A percentile compares a stretch with the other conserved stretches of the same genome.
These are phyloP conservation scores for Pestalotiopsis fici DNA, from an alignment of 2,329 filamentous ascomycete species.

Conservation along the genomic window DNA sequence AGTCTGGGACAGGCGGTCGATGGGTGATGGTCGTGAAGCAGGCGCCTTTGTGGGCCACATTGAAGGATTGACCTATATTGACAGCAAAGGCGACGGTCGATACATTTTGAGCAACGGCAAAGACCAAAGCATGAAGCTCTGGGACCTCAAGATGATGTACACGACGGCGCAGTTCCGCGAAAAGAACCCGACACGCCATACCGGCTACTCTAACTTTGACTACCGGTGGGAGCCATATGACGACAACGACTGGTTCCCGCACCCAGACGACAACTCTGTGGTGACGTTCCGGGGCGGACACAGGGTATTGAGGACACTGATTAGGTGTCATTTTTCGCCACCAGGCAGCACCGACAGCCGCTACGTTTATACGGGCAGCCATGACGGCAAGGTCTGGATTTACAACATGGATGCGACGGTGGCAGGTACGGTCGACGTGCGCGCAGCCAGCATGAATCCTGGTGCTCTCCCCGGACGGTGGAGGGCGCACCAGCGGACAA, in stretches of 20 bases:
- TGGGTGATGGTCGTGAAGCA: constrained; percentile 76
- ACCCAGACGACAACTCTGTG: constrained; percentile 85
- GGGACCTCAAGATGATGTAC: constrained; percentile 92
- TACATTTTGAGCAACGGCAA: constrained; percentile 95
- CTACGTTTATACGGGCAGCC: constrained; percentile 91
- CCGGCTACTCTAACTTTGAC: constrained; percentile 64
- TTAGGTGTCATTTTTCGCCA: constrained; percentile 93
- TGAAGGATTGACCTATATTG: constrained; percentile 68
- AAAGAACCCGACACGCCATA: constrained; percentile 56
- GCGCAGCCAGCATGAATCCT: constrained; percentile 65
- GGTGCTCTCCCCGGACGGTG: constrained; percentile 56
- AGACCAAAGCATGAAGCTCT: constrained; percentile 96
- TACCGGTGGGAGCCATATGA: constrained; percentile 72
- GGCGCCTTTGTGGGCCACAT: constrained; percentile 68
- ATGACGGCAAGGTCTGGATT: constrained; percentile 86
- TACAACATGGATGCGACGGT: constrained; percentile 92
- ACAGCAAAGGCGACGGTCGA: constrained; percentile 69
- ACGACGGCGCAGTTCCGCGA: constrained; percentile 64
- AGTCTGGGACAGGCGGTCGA: constrained; percentile 93
- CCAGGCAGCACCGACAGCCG: constrained; percentile 81
- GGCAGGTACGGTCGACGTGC: constrained; percentile 77
- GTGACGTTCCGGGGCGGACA: constrained; percentile 89
- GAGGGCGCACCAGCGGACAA: constrained; percentile 54
- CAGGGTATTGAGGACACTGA: constrained; percentile 83
- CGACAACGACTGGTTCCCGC: constrained; percentile 65